A percentile compares a stretch with the other conserved stretches of the same genome.
Conservation (phyloP, 257 asterid genomes). For the Cordia subcordata region DNA sequence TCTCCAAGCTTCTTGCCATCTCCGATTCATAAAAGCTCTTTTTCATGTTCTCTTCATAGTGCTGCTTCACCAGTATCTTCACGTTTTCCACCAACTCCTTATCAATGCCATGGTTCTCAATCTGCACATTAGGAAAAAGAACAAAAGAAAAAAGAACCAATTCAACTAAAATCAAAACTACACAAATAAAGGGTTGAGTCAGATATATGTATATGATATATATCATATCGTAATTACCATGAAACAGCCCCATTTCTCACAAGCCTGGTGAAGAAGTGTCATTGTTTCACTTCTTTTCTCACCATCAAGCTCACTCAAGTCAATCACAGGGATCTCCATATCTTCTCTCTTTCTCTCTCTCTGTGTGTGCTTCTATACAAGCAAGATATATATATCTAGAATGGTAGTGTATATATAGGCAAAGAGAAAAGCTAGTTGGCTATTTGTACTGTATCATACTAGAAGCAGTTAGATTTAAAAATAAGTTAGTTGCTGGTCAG, state of each 20-base stretch:
- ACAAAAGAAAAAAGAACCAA: too few species aligned
- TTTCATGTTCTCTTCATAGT: conserved; percentile 59
- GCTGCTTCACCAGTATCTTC: conserved; percentile 52
- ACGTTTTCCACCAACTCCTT: conserved; percentile 51
- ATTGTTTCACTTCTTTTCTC: conserved; percentile 52
- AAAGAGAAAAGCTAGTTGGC: not conserved
- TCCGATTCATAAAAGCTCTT: conserved; percentile 43
- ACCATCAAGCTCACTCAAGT: conserved; percentile 43
- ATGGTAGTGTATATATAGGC: conserved; percentile 41
- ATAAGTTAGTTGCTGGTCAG: conserved; percentile 7
- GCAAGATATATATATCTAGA: conserved; percentile 10
- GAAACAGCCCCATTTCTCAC: conserved; percentile 84
- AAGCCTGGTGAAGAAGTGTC: conserved; percentile 77
- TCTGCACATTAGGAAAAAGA: conserved; percentile 33
- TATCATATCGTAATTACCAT: conserved; percentile 42
- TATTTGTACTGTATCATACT: not conserved
- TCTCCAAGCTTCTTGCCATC: conserved; percentile 43
- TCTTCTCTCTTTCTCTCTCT: conserved; percentile 15
- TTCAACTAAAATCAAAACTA: too few species aligned
- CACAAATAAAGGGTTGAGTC: too few species aligned
- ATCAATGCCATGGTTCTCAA: conserved; percentile 76
- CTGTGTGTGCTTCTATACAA: too few species aligned
- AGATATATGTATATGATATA: not conserved
- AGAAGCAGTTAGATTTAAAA: conserved; percentile 15
- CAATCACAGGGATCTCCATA: conserved; percentile 85